A percentile compares a stretch with the other conserved stretches of the same genome.
These are phyloP conservation scores for Dicorynia guianensis DNA, from an alignment of 306 rosid species.

Conservation along the genomic window DNA sequence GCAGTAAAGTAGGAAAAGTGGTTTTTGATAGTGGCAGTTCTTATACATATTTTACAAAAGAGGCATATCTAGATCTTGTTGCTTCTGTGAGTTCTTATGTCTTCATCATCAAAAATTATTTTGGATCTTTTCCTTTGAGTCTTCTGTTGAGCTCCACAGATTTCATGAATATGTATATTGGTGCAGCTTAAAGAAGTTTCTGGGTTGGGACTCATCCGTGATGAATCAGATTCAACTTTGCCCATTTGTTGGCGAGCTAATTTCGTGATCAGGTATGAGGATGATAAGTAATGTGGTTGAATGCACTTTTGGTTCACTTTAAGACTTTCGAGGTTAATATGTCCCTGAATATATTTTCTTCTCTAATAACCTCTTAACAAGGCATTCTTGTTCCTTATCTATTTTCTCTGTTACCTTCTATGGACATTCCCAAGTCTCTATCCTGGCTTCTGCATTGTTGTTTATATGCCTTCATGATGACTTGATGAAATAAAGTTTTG, in stretches of 20 bases:
- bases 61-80: slow-evolving; percentile 66
- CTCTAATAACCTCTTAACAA: not conserved
- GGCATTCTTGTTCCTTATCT: not conserved
- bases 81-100: slow-evolving; percentile 66
- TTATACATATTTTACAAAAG: slow-evolving; percentile 73
- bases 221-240: slow-evolving; percentile 67
- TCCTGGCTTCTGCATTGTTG: slow-evolving; percentile 8
- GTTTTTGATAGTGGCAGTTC: slow-evolving; percentile 88
- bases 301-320: not conserved
- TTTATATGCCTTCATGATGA: not conserved
- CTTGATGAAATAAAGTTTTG: not conserved
- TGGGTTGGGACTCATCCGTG: slow-evolving; percentile 53
- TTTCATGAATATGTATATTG: slow-evolving; percentile 26
- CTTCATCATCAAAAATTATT: slow-evolving; percentile 17
- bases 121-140: slow-evolving; percentile 19
- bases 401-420: slow-evolving; percentile 15
- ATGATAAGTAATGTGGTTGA: slow-evolving; percentile 15
- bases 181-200: slow-evolving; percentile 78
- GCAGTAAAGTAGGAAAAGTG: slow-evolving; percentile 52
- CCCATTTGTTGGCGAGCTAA: slow-evolving; percentile 79
- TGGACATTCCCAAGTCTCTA: not conserved
- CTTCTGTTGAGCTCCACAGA: slow-evolving; percentile 13
- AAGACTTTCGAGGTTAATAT: slow-evolving; percentile 3
- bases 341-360: not conserved
- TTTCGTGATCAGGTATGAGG: slow-evolving; percentile 67